Conservation (phyloP, 2,329 filamentous ascomycete genomes). For the Aureobasidium sp. region DNA sequence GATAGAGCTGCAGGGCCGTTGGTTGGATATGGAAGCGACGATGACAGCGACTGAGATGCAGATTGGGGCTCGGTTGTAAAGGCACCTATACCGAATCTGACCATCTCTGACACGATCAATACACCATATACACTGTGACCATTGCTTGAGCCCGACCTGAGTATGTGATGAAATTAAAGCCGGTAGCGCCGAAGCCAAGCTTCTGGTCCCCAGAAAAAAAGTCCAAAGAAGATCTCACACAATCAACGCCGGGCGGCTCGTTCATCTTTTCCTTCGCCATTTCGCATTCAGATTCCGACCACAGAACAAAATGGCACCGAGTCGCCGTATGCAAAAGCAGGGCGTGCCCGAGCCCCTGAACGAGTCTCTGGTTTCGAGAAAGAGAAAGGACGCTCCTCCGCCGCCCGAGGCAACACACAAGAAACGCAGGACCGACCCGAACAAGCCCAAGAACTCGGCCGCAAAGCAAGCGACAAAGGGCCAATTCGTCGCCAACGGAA, state of each 20-base stretch:
- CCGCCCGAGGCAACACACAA: conserved; percentile 51
- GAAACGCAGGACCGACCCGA: conserved; percentile 53
- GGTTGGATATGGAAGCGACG: conserved; percentile 85
- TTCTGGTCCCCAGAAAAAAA: no score
- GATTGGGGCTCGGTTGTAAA: no score
- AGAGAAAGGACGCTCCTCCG: conserved; percentile 63
- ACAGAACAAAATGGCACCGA: conserved; percentile 64
- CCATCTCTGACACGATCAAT: no score
- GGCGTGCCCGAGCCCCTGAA: conserved; percentile 76
- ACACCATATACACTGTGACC: no score
- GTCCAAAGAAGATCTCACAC: conserved; percentile 1
- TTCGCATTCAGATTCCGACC: conserved; percentile 3
- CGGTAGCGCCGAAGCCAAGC: neutral
- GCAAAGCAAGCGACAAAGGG: conserved; percentile 27
- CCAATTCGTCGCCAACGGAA: conserved; percentile 21
- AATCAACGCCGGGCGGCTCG: neutral
- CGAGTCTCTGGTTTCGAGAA: conserved; percentile 67
- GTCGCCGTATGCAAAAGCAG: conserved; percentile 94
- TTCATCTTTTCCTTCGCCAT: neutral
- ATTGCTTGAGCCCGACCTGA: no score
- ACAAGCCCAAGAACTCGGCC: conserved; percentile 34
- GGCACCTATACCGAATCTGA: no score
- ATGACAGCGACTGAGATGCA: conserved; percentile 55
- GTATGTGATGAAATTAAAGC: no score
- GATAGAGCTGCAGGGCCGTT: conserved; percentile 60